Conservation (phyloP, 2,329 filamentous ascomycete species). For the Exophiala xenobiotica region DNA sequence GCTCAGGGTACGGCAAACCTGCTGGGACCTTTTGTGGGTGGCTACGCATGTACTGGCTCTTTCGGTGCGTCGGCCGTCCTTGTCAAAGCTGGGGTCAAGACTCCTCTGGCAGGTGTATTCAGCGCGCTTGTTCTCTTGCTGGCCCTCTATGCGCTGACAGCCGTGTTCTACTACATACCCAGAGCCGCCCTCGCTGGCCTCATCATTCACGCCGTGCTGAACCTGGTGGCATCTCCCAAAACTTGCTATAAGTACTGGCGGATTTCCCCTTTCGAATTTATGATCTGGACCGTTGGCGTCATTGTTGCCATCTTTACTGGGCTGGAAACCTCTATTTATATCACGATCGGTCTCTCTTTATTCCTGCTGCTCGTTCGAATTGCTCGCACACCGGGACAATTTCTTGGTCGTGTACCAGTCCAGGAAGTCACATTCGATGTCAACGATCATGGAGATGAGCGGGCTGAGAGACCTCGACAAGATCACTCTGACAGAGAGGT, state of each 20-base stretch:
- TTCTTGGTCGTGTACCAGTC: slow-evolving; percentile 78
- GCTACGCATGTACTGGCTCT: slow-evolving; percentile 86
- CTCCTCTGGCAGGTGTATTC: slow-evolving; percentile 83
- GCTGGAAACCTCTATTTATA: slow-evolving; percentile 90
- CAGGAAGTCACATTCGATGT: slow-evolving; percentile 27
- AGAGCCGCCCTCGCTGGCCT: slow-evolving; percentile 76
- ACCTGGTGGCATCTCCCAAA: slow-evolving; percentile 85
- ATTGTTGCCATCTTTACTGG: slow-evolving; percentile 79
- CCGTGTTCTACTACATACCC: slow-evolving; percentile 91
- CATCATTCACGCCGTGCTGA: slow-evolving; percentile 91
- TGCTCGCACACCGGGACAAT: slow-evolving; percentile 74
- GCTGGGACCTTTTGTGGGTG: slow-evolving; percentile 84
- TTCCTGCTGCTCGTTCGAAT: slow-evolving; percentile 78
- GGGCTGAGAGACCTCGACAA: not conserved
- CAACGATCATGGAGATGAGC: slow-evolving; percentile 22
- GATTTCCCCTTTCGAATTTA: slow-evolving; percentile 81
- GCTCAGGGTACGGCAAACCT: slow-evolving; percentile 91
- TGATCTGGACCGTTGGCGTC: slow-evolving; percentile 91
- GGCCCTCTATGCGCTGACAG: slow-evolving; percentile 81
- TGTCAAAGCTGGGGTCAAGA: slow-evolving; percentile 89
- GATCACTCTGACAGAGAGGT: slow-evolving; percentile 29
- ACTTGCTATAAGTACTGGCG: slow-evolving; percentile 92
- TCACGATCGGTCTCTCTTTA: slow-evolving; percentile 72
- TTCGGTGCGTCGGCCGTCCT: slow-evolving; percentile 96
- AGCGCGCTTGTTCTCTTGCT: slow-evolving; percentile 80